Evolutionary conservation across 2,329 filamentous ascomycete genomes (phyloP), one percentile per base, ranked within the genome.

Genomic region (Chalara sp.): DNA sequence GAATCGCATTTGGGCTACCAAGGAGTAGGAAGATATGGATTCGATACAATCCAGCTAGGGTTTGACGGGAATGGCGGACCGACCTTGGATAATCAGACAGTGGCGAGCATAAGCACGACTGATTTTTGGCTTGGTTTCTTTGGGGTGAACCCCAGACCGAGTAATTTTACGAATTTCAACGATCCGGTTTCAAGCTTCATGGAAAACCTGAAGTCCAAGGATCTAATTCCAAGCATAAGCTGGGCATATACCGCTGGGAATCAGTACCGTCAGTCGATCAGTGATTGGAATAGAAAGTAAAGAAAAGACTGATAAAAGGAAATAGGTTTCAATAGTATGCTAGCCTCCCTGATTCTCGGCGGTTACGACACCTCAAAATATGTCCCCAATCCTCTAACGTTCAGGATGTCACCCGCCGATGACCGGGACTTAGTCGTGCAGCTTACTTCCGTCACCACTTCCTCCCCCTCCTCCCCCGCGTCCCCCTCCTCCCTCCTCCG

Each of bases 231-330:
- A 5, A 70, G 68, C 49, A 50, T 65, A 6, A 69, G 64, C 48
- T 71, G 68, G 68, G 68, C 65, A 37, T 71, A 71, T 50, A 71
- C 68, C 5, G 68, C 69, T 6, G 69, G 69, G 5, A 68, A 67
- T 6, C 63, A 61, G 47, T 71, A 71, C 46, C 65, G 68, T 67
- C 53, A 58, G 65, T 37, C 43, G 66, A 64, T 12, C 67, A 68
- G 51, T 6, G 5, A 33, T 12, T 61, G 66, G 21, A 21, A 21
- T 21, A 21, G 21, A 21, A 3, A 21, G 21, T 21, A 21, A 21
- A 21, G 21, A 21, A 21, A 21, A 21, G 21, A 21, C 21, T 21
- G 21, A 21, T 21, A 21, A 21, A 21, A 21, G 21, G 21, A 21
- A 21, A 21, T 40, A 62, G 68, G 2, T 4, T 43, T 47, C 32